A percentile compares a stretch with the other conserved stretches of the same genome.
phyloP scores from a whole-genome alignment of 257 asterid genomes.

The Anisodus acutangulus region DNA sequence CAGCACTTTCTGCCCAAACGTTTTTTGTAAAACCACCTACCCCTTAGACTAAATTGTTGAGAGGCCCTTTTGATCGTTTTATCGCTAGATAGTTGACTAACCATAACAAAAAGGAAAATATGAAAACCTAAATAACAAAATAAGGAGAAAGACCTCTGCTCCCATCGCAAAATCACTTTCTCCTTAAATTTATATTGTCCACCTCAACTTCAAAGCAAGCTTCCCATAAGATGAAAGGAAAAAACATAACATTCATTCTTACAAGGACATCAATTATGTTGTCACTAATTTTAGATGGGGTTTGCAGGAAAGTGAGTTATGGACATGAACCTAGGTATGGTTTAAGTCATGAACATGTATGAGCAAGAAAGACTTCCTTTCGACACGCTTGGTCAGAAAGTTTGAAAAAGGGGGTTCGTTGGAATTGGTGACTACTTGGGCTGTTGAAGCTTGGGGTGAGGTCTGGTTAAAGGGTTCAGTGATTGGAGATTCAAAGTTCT shows the following conservation, averaged over 20 bases:
- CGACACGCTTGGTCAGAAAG: neutral
- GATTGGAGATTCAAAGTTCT: too few species aligned
- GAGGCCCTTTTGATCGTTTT: conserved; percentile 1
- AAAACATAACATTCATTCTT: neutral
- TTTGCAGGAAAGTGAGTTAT: neutral
- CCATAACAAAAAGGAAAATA: neutral
- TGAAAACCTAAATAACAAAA: conserved; percentile 4
- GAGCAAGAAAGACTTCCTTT: neutral
- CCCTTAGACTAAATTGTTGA: neutral
- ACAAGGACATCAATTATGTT: neutral
- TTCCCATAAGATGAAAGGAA: neutral
- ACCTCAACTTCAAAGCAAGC: neutral
- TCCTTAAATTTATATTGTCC: conserved; percentile 3
- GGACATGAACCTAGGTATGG: conserved; percentile 4
- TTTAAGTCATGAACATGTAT: neutral
- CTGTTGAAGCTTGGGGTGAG: neutral
- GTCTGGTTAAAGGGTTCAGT: neutral
- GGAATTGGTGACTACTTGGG: neutral
- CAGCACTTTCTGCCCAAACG: neutral
- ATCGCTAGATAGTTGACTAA: neutral
- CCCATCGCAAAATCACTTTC: neutral
- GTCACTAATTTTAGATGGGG: neutral
- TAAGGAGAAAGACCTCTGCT: neutral
- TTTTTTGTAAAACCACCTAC: neutral
- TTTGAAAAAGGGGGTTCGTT: neutral